These are phyloP conservation scores for Nadsonia commutata DNA, from an alignment of 1,139 yeast species.

Conservation along the genomic window DNA sequence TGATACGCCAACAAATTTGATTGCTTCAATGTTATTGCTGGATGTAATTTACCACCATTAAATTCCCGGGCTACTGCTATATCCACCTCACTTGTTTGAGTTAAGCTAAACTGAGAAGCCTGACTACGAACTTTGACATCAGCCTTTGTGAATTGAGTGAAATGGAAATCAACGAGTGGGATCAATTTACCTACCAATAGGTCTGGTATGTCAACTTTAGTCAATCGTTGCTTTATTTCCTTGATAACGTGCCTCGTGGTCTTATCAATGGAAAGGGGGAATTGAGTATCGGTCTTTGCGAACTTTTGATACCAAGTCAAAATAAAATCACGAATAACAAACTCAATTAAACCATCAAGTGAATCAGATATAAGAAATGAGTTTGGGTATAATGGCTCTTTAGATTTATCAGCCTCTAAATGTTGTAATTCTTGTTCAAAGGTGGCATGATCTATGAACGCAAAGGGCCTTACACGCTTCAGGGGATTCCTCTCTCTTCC, in stretches of 20 bases:
- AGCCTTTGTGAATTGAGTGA: slow-evolving; percentile 39
- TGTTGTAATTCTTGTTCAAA: not conserved
- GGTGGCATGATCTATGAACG: not conserved
- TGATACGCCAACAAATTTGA: slow-evolving; percentile 32
- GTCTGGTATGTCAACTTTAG: slow-evolving; percentile 37
- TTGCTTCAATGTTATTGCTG: slow-evolving; percentile 37
- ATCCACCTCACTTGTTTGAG: slow-evolving; percentile 36
- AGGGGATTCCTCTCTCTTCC: slow-evolving; percentile 1
- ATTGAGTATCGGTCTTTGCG: slow-evolving; percentile 30
- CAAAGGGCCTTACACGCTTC: not conserved
- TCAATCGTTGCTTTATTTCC: slow-evolving; percentile 30
- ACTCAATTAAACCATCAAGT: slow-evolving; percentile 36
- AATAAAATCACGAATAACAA: slow-evolving; percentile 47
- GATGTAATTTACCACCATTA: slow-evolving; percentile 42
- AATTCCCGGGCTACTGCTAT: slow-evolving; percentile 46
- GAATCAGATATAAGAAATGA: slow-evolving; percentile 41
- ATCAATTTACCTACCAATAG: slow-evolving; percentile 42
- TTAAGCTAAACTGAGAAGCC: slow-evolving; percentile 18
- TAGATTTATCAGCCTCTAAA: slow-evolving; percentile 2
- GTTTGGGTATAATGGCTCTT: slow-evolving; percentile 30
- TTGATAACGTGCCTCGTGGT: slow-evolving; percentile 33
- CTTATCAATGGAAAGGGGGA: slow-evolving; percentile 38
- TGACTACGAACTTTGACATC: slow-evolving; percentile 23
- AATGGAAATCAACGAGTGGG: slow-evolving; percentile 58
- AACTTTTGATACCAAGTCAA: slow-evolving; percentile 47